Evolutionary conservation across 2,329 filamentous ascomycete species (phyloP), one percentile per base, ranked within the genome.

Genomic region (Clonostachys byssicola): DNA sequence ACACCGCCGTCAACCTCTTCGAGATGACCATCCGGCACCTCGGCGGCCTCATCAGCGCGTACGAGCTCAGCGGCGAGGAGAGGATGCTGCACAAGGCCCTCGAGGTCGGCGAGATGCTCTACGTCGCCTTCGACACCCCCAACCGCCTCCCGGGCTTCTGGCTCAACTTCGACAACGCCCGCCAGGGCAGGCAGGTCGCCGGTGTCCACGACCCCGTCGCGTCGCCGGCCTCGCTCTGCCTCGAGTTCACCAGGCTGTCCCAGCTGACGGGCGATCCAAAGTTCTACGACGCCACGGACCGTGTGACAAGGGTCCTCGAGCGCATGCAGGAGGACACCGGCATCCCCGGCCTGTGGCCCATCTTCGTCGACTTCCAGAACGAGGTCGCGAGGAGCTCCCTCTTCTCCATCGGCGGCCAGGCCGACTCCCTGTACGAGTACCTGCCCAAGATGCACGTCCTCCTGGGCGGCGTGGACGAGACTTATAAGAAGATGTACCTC

Each of bases 391-490:
- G 14, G 17, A 78, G 80, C 12, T 75, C 84, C 51, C 65, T 76
- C 40, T 81, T 80, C 52, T 75, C 74, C 1, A 67, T 80, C 4
- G 79, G 78, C 41, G 77, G 72, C 36, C 77, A 77, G 71, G 71
- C 75, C 5, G 79, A 83, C 56, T 80, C 77, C 13, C 61, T 78
- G 2, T 83, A 81, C 51, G 80, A 83, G 57, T 92, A 91, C 59
- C 77, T 89, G 51, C 74, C 79, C 2, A 71, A 89, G 59, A 75
- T 86, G 62, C 78, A 85, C 56, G 68, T 86, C 40, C 71, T 90
- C 8, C 73, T 89, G 1, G 82, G 82, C 18, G 86, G 86, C n/a
- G 51, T 56, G 16, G 60, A 70, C 33, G 57, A 59, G 13, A 58
- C 64, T 42, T 73, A 72, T 45, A 62, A 66, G 48, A 55, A 56